phyloP scores from a whole-genome alignment of 441 rosid genomes.

The Raphanus hybrid region DNA sequence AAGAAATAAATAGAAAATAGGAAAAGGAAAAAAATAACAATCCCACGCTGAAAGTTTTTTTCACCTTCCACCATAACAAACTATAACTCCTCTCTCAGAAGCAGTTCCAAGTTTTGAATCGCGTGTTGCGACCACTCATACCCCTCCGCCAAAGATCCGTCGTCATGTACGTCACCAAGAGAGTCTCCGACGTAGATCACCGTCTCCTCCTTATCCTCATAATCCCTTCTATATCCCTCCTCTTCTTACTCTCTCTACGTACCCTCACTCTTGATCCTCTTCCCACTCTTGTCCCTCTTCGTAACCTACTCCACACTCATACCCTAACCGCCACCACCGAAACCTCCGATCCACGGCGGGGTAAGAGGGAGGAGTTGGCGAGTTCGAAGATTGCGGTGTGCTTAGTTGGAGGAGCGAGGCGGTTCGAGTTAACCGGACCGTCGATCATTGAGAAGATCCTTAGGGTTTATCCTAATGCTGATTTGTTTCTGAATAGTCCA shows the following conservation, averaged over 20 bases:
- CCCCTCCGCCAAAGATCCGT: conserved; percentile 3
- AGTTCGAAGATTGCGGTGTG: conserved; percentile 78
- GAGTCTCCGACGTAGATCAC: conserved; percentile 60
- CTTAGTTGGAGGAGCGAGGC: conserved; percentile 88
- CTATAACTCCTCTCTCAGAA: conserved; percentile 19
- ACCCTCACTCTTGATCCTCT: conserved; percentile 40
- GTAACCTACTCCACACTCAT: conserved; percentile 38
- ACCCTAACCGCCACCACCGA: conserved; percentile 24
- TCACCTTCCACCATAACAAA: conserved; percentile 43
- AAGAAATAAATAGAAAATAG: neutral
- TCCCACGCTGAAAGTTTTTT: conserved; percentile 40
- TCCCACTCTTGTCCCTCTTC: conserved; percentile 45
- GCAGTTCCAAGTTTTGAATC: conserved; percentile 19
- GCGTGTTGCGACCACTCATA: conserved; percentile 8
- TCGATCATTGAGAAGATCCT: conserved; percentile 71
- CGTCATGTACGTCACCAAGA: conserved; percentile 38
- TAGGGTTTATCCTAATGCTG: conserved; percentile 67
- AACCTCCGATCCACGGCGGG: conserved; percentile 17
- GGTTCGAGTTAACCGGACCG: conserved; percentile 91
- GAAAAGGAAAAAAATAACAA: neutral
- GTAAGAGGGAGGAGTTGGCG: conserved; percentile 38
- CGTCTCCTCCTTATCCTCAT: conserved; percentile 49
- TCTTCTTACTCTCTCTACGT: conserved; percentile 47
- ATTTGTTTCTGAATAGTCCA: conserved; percentile 74
- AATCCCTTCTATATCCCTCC: conserved; percentile 48